Base-by-base conservation (phyloP, 164 flowering plant genomes). In the Chloranthus sessilifolius region DNA sequence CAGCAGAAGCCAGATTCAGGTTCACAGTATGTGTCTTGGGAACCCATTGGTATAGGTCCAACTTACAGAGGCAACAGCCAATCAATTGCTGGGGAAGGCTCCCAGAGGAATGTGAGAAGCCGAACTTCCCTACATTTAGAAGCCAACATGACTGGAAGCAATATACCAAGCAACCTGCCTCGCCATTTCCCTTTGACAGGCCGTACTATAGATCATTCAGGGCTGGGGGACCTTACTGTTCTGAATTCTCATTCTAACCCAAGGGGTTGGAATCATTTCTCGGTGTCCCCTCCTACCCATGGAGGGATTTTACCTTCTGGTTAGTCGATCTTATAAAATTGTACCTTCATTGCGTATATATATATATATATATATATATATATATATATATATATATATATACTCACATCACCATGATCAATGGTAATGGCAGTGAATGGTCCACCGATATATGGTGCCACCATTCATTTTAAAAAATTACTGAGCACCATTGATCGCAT, bases 81-180 rank as follows among this genome's bases (percentile, higher is more conserved):
- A 38, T 63, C 75, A 30, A 56, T 70, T 15, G 69, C 72, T 31
- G 71, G 63, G 55, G 88, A 77, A 51, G 53, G 65, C 52, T 69
- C 76, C 46, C 47, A 40, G 19, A 72, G 89, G 70, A 85, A 82
- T 75, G 89, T 85, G 53, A 73, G 95, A 67, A 75, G 83, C 51
- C 73, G 81, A 42, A 41, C 77, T 47, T 52, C 73, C 27, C 55
- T 63, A 53, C 79, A 76, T 52, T 45, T 72, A 56, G 83, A 74
- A 50, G 24, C 74, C 21, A 64, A 70, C 57, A 31, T 65, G 14
- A 55, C 56, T 39, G 66, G 78, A 47, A 47, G 63, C 15, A 70
- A 71, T 60, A 49, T 68, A 38, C 39, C 77, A 20, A 60, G 41
- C 56, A 72, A 68, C 61, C 60, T 64, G 37, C 40, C 64, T 7